phyloP scores from a whole-genome alignment of 2,329 filamentous ascomycete species.

The Tricladium varicosporioides region DNA sequence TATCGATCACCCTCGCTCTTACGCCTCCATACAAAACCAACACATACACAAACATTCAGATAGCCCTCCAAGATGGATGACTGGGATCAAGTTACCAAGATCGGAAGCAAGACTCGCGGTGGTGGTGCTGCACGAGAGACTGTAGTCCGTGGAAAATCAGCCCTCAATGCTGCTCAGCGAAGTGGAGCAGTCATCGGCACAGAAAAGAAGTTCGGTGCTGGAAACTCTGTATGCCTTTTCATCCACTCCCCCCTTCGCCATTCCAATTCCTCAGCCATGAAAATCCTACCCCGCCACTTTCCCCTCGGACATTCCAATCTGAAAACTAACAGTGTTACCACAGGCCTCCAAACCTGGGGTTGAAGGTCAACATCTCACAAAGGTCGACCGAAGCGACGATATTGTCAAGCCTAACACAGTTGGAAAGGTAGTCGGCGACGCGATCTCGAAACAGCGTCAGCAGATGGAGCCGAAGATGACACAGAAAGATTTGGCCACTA shows the following conservation, averaged over 20 bases:
- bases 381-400: slow-evolving; percentile 95
- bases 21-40: not conserved
- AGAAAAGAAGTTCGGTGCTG: slow-evolving; percentile 85
- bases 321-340: slow-evolving; percentile 10
- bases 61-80: slow-evolving; percentile 55
- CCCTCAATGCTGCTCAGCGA: slow-evolving; percentile 87
- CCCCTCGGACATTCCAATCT: not conserved
- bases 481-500: slow-evolving; percentile 82
- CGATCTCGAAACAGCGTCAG: slow-evolving; percentile 76
- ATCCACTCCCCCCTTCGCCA: not conserved
- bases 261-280: not conserved
- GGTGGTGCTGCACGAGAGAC: slow-evolving; percentile 75
- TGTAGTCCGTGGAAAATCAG: slow-evolving; percentile 77
- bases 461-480: slow-evolving; percentile 93
- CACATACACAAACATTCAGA: slow-evolving; percentile 13
- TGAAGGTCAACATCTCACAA: slow-evolving; percentile 94
- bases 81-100: slow-evolving; percentile 89
- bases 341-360: slow-evolving; percentile 51
- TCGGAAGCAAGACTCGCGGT: slow-evolving; percentile 79
- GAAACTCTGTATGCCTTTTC: slow-evolving; percentile 69
- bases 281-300: not conserved
- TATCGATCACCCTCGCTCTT: not conserved
- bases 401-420: slow-evolving; percentile 97
- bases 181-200: slow-evolving; percentile 73
- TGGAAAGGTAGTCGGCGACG: slow-evolving; percentile 75